phyloP scores from a whole-genome alignment of 495 filamentous ascomycete species.

The Platismatia glauca region DNA sequence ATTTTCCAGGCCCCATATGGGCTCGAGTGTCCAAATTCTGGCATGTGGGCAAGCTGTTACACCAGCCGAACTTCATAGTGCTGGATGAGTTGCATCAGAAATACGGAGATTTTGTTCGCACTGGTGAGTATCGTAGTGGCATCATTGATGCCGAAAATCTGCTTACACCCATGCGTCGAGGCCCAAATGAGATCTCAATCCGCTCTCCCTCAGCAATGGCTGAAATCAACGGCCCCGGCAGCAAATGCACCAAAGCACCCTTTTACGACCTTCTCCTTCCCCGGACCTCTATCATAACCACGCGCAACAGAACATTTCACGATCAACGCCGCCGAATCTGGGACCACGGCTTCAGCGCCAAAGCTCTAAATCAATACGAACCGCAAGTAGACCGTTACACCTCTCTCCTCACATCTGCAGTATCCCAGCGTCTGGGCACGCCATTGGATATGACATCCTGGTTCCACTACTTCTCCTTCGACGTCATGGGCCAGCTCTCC shows the following conservation, averaged over 20 bases:
- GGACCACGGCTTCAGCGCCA: slow-evolving; percentile 26
- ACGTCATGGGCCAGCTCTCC: slow-evolving; percentile 40
- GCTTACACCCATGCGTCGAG: not conserved
- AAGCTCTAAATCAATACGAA: slow-evolving; percentile 26
- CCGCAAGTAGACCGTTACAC: slow-evolving; percentile 25
- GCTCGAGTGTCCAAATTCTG: slow-evolving; percentile 39
- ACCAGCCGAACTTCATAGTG: slow-evolving; percentile 31
- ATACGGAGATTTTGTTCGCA: slow-evolving; percentile 37
- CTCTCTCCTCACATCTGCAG: slow-evolving; percentile 16
- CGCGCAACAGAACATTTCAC: slow-evolving; percentile 29
- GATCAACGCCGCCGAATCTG: slow-evolving; percentile 32
- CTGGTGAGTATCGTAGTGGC: slow-evolving; percentile 8
- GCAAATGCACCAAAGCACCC: slow-evolving; percentile 26
- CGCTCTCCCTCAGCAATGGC: slow-evolving; percentile 27
- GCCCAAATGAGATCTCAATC: slow-evolving; percentile 32
- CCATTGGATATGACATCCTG: slow-evolving; percentile 31
- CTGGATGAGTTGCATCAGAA: slow-evolving; percentile 25
- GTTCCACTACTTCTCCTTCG: slow-evolving; percentile 39
- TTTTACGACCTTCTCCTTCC: slow-evolving; percentile 29
- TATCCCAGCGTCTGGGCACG: slow-evolving; percentile 16
- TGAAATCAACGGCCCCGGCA: slow-evolving; percentile 23
- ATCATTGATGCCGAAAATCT: not conserved
- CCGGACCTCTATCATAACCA: slow-evolving; percentile 24
- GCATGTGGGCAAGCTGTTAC: slow-evolving; percentile 27
- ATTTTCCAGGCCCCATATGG: slow-evolving; percentile 37